Evolutionary conservation across 768 basidiomycete genomes (phyloP), one percentile per base, ranked within the genome.

Genomic region (Mycena crocata): DNA sequence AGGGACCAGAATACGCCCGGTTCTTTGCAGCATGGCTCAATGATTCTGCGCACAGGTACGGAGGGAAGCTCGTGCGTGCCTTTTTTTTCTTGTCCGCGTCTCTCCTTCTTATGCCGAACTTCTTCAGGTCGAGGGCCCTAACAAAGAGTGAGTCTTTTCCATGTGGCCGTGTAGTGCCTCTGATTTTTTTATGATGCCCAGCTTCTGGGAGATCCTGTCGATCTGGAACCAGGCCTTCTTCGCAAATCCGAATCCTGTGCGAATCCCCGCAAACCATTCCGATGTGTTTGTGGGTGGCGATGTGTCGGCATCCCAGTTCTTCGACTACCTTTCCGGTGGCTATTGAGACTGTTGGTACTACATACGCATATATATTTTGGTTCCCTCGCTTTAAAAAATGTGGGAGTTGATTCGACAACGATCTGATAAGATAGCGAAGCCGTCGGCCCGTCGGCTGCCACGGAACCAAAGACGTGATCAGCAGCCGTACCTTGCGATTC

Each of bases 21-120:
- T 69, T 65, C n/a, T 71, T 68, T 51, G 37, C 46, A 1, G 66
- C 37, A 19, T 72, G 71, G 71, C 63, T 72, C 28, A 71, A 72
- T 40, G 45, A 13, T 14, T 69, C 66, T 24, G 69, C 71, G 15
- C 48, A 51, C 24, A 46, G 66, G 40, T 71, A 65, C 28, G 71
- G 71, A 2, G 71, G 71, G 17, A 65, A 63, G 50, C 57, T 39
- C 46, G 67, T 68, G 30, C 19, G 64, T 46, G 12, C 12, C 17
- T 26, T 32, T 23, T 28, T 37, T 23, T 28, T 37, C 35, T 31
- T 23, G 40, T 17, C 26, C 13, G 17, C 4, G n/a, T 59, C 3
- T 10, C 21, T 48, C 21, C 4, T 39, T 50, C n/a, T 21, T 45
- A n/a, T 13, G 23, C 19, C 31, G 14, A 17, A 17, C 9, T 7